These are phyloP conservation scores for Colletotrichum graminicola DNA, from an alignment of 2,329 filamentous ascomycete genomes.

Conservation along the genomic window DNA sequence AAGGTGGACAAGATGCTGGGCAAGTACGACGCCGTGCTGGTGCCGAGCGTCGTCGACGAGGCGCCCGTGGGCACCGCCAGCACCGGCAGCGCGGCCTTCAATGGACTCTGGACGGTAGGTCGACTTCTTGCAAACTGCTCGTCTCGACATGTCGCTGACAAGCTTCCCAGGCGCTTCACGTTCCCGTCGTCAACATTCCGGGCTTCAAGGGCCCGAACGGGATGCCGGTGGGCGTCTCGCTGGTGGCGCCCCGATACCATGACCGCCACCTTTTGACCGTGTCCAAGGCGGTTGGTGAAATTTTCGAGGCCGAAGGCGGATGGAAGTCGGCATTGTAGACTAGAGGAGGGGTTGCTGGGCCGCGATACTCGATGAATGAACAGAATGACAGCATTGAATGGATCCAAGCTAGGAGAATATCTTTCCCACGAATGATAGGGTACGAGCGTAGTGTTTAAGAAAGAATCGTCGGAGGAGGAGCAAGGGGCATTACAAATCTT, in stretches of 20 bases:
- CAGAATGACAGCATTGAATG: neutral
- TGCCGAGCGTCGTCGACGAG: slow-evolving; percentile 68
- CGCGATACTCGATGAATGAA: neutral
- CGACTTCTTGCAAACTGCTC: slow-evolving; percentile 39
- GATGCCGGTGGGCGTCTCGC: slow-evolving; percentile 71
- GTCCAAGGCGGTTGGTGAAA: slow-evolving; percentile 52
- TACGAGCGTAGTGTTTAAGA: no score
- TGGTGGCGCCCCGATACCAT: slow-evolving; percentile 62
- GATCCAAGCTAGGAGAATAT: no score
- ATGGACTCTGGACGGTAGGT: slow-evolving; percentile 65
- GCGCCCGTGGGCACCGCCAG: slow-evolving; percentile 63
- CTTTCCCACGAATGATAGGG: no score
- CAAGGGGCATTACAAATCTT: no score
- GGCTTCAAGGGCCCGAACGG: slow-evolving; percentile 66
- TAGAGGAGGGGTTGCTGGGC: accelerated
- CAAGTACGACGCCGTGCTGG: slow-evolving; percentile 66
- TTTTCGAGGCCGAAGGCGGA: slow-evolving; percentile 52
- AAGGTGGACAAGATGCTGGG: slow-evolving; percentile 62
- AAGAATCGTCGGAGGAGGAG: no score
- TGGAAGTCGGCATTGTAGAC: slow-evolving; percentile 44
- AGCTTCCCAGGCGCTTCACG: slow-evolving; percentile 64
- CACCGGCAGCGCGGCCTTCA: slow-evolving; percentile 68
- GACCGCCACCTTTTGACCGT: slow-evolving; percentile 60
- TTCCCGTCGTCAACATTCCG: slow-evolving; percentile 73
- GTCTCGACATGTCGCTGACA: slow-evolving; percentile 33